Base-by-base conservation (phyloP, 1,139 yeast genomes). In the Hemisphaericaspora subhashii region DNA sequence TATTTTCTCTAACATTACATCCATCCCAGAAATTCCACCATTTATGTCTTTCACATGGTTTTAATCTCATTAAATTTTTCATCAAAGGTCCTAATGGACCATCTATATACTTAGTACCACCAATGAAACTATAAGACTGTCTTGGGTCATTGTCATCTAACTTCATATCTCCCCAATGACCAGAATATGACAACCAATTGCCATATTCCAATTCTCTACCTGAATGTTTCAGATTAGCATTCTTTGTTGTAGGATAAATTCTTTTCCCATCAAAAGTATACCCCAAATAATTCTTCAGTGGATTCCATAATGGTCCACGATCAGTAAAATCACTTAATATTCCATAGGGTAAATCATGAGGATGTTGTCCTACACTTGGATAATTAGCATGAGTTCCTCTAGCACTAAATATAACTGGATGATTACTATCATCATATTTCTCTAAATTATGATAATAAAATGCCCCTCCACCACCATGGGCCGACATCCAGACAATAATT, bases 361-460 rank as follows among this genome's bases (percentile, higher is more conserved):
- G 83, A 58, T 90, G 96, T 55, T 90, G 96, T 0, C 98, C 98
- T 0, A 86, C 92, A n/a, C 95, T 79, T 0, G 94, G 95, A 57
- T 92, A 92, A 60, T 90, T 90, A 12, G 98, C 98, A 63, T 92
- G 98, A 0, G 98, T 92, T 0, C 98, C 98, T 46, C 96, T 69
- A 0, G 97, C 97, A 28, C 95, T 80, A 59, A 86, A 92, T 2
- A 92, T 76, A 12, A 89, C 74, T 0, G 98, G 97, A 46, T 72
- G 76, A 38, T 52, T 65, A 3, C 63, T 55, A 36, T 70, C 69
- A 38, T 77, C 79, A 41, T 76, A 74, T 54, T 84, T 86, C 54
- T 89, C 96, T 45, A 89, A 64, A 21, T 88, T 85, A 18, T 77
- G 71, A 57, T 81, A 90, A 48, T 74, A 74, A 58, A 84, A 92